phyloP scores from a whole-genome alignment of 805 yeast species.

The Sugiyamaella valdiviana region DNA sequence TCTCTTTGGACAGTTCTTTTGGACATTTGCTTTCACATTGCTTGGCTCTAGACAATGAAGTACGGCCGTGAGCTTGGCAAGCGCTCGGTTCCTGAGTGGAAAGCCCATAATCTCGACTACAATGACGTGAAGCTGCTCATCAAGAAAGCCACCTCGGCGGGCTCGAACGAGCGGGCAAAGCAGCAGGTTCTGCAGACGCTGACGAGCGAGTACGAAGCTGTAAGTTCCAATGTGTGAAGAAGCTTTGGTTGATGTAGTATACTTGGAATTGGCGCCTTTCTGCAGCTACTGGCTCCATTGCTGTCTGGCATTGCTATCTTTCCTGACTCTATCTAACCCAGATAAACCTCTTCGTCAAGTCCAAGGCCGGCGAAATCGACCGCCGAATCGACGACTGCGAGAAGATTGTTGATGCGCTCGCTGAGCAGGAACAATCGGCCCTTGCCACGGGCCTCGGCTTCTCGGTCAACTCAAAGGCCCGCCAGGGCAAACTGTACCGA shows the following conservation, averaged over 20 bases:
- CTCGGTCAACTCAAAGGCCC: conserved; percentile 16
- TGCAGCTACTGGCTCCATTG: no score
- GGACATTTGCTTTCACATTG: no score
- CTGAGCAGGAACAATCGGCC: conserved; percentile 18
- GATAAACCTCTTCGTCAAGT: conserved; percentile 50
- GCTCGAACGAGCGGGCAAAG: not conserved
- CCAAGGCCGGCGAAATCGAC: conserved; percentile 65
- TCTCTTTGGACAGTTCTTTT: not conserved
- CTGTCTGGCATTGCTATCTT: no score
- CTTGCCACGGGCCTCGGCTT: conserved; percentile 3
- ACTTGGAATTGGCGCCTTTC: no score
- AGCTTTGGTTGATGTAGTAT: no score
- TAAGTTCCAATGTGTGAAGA: not conserved
- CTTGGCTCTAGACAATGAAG: conserved; percentile 50
- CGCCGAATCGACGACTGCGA: conserved; percentile 41
- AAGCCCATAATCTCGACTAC: conserved; percentile 74
- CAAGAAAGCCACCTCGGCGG: conserved; percentile 47
- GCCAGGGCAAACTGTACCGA: conserved; percentile 21
- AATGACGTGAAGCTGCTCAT: conserved; percentile 66
- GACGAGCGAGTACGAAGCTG: conserved; percentile 5
- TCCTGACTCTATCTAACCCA: not conserved
- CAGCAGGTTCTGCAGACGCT: conserved; percentile 3
- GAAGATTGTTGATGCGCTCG: conserved; percentile 31
- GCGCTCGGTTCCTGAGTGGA: conserved; percentile 85
- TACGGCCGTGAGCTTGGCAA: conserved; percentile 72